These are phyloP conservation scores for Globisporangium middletonii DNA, from an alignment of 352 stramenopile species.

Conservation along the genomic window DNA sequence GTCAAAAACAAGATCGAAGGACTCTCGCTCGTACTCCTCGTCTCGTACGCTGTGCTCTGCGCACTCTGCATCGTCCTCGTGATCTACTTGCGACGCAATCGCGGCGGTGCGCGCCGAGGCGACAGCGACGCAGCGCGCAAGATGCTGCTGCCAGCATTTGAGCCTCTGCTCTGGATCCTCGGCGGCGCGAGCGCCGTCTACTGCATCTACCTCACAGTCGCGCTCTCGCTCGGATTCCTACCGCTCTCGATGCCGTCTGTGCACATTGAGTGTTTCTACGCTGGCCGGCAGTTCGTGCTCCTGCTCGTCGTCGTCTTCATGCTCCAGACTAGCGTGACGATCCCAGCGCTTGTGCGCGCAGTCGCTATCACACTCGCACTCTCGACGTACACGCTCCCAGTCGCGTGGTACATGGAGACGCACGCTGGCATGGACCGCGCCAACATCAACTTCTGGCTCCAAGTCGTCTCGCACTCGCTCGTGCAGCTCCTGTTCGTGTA, in stretches of 20 bases:
- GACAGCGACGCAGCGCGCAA: slow-evolving; percentile 35
- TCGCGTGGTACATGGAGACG: slow-evolving; percentile 12
- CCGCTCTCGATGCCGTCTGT: not conserved
- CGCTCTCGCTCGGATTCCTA: not conserved
- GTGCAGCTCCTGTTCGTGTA: slow-evolving; percentile 21
- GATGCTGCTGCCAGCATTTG: slow-evolving; percentile 35
- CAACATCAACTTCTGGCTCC: slow-evolving; percentile 4
- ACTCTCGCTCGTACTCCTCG: not conserved
- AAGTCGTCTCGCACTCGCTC: slow-evolving; percentile 10
- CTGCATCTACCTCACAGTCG: slow-evolving; percentile 6
- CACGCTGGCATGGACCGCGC: not conserved
- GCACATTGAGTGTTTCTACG: slow-evolving; percentile 24
- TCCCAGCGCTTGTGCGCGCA: slow-evolving; percentile 31
- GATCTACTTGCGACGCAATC: slow-evolving; percentile 42
- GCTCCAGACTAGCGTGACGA: slow-evolving; percentile 27
- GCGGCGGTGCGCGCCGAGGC: slow-evolving; percentile 27
- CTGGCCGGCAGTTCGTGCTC: slow-evolving; percentile 15
- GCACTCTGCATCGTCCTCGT: slow-evolving; percentile 16
- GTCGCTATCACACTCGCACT: slow-evolving; percentile 25
- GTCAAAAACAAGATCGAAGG: not conserved
- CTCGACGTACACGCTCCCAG: slow-evolving; percentile 31
- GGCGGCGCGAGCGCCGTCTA: slow-evolving; percentile 9
- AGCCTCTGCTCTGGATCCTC: slow-evolving; percentile 41
- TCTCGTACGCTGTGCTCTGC: not conserved
- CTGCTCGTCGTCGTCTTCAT: slow-evolving; percentile 45